Evolutionary conservation across 1,139 yeast genomes (phyloP).

Genomic region (Debaryomycetaceae sp.): DNA sequence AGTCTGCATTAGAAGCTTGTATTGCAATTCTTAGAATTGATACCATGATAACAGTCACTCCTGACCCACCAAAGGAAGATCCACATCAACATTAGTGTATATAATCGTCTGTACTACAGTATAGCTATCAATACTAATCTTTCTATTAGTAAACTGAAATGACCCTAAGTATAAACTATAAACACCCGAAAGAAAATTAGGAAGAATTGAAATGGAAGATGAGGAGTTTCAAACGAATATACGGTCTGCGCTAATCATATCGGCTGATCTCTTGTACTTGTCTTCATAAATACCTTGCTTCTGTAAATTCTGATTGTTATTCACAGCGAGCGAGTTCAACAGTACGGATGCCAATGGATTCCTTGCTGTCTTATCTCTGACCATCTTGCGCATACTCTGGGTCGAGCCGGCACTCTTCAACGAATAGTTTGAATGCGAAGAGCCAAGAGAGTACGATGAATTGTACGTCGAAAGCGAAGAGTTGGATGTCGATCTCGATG

Average conservation of each 20-base stretch:
- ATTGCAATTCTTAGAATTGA: conserved; percentile 96
- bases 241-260: background rate
- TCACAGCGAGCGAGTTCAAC: background rate
- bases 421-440: conserved; percentile 8
- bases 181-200: background rate
- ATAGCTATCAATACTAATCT: background rate
- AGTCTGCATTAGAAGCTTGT: conserved; percentile 97
- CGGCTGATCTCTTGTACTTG: background rate
- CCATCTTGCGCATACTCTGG: conserved; percentile 1
- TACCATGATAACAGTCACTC: conserved; percentile 96
- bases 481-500: conserved; percentile 10
- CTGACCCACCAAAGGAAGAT: conserved; percentile 90
- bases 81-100: conserved; percentile 60
- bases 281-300: background rate
- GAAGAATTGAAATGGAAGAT: background rate
- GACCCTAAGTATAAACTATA: conserved; percentile 1
- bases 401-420: conserved; percentile 3
- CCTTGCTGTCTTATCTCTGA: conserved; percentile 1
- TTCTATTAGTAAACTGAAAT: background rate
- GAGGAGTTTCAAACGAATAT: background rate
- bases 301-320: background rate
- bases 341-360: conserved; percentile 6
- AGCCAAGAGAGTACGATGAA: conserved; percentile 9
- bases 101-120: background rate
- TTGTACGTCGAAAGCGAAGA: conserved; percentile 10